A percentile compares a stretch with the other conserved stretches of the same genome.
These are phyloP conservation scores for Sugiyamaella valdiviana DNA, from an alignment of 805 yeast genomes.

Conservation along the genomic window DNA sequence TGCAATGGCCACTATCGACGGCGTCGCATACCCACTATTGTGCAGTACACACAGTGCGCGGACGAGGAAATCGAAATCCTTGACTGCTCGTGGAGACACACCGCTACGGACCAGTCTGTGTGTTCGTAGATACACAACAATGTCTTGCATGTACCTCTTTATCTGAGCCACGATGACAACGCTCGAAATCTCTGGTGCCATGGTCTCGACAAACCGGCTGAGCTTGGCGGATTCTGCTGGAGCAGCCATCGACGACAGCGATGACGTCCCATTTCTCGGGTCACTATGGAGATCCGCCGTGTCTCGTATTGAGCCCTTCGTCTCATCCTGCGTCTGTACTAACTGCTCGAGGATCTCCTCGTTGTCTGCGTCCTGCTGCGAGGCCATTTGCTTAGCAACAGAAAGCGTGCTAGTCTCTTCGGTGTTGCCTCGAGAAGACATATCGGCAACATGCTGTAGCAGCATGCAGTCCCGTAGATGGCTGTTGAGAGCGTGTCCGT, in stretches of 20 bases:
- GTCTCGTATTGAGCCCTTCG: too few relatives aligned
- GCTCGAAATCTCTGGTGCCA: background rate
- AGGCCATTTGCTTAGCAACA: background rate
- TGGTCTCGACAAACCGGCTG: background rate
- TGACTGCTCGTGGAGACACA: constrained; percentile 41
- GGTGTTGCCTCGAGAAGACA: background rate
- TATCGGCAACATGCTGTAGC: constrained; percentile 9
- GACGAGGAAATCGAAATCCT: constrained; percentile 38
- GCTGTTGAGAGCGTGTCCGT: constrained; percentile 5
- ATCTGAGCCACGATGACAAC: constrained; percentile 46
- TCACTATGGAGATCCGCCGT: too few relatives aligned
- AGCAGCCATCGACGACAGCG: too few relatives aligned
- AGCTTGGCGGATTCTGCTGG: background rate
- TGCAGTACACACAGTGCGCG: constrained; percentile 39
- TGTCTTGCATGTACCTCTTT: constrained; percentile 49
- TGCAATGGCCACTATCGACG: constrained; percentile 46
- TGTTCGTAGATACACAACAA: constrained; percentile 45
- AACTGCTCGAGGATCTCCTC: background rate
- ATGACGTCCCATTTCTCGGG: too few relatives aligned
- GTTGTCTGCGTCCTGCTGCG: background rate
- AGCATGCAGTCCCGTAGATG: constrained; percentile 15
- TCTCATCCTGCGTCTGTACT: background rate
- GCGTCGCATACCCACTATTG: constrained; percentile 43
- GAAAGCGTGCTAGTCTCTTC: background rate
- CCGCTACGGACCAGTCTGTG: constrained; percentile 53